Conservation (phyloP, 352 stramenopile genomes). For the Globisporangium uncinulatum region DNA sequence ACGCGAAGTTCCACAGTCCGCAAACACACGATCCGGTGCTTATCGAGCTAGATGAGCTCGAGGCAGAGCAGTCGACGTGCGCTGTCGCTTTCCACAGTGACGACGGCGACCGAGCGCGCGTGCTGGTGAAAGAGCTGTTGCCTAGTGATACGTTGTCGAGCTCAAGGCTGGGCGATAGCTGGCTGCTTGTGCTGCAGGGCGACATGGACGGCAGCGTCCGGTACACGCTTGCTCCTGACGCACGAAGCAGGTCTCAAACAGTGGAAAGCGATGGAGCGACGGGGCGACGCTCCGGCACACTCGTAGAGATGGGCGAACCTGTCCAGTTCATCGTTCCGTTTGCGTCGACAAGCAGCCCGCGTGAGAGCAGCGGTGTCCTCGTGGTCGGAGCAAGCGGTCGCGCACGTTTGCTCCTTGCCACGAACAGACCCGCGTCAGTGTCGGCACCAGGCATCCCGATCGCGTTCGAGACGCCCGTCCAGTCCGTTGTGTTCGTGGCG, state of each 20-base stretch:
- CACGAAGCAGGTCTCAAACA: too few relatives aligned
- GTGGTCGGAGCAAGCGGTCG: slow-evolving; percentile 3
- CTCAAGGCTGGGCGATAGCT: background rate
- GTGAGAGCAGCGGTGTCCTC: slow-evolving; percentile 1
- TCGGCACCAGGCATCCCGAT: slow-evolving; percentile 12
- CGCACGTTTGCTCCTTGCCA: background rate
- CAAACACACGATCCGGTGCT: background rate
- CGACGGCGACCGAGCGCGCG: slow-evolving; percentile 2
- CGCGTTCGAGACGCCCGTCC: slow-evolving; percentile 23
- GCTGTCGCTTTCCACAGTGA: slow-evolving; percentile 18
- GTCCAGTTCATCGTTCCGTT: slow-evolving; percentile 17
- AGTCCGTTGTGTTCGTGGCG: slow-evolving; percentile 28
- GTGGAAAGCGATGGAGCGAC: background rate
- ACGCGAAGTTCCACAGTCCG: background rate
- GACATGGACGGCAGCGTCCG: slow-evolving; percentile 49
- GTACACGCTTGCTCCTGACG: slow-evolving; percentile 15
- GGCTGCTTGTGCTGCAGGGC: slow-evolving; percentile 43
- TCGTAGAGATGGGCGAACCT: slow-evolving; percentile 9
- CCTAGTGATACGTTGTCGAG: background rate
- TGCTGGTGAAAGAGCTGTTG: slow-evolving; percentile 26
- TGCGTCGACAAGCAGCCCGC: background rate
- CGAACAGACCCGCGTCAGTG: background rate
- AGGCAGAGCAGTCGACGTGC: slow-evolving; percentile 62
- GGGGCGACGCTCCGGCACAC: background rate
- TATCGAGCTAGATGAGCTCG: slow-evolving; percentile 44